Evolutionary conservation across 2,329 filamentous ascomycete species (phyloP).

Genomic region (Sporothrix dimorphospora): DNA sequence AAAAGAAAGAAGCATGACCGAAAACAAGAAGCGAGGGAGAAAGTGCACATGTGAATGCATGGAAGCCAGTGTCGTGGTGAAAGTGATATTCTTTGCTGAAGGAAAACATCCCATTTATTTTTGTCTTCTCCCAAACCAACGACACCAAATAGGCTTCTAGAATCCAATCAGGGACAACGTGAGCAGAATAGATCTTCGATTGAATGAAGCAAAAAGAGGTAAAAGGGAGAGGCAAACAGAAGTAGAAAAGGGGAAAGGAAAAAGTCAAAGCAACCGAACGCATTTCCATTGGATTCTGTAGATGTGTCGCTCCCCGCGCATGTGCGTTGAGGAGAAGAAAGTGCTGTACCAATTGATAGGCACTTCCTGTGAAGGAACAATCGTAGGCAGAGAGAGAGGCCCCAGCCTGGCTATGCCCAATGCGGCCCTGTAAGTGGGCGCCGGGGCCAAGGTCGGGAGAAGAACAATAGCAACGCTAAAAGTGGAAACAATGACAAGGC

Average conservation of each 20-base stretch:
- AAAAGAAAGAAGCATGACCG: background rate
- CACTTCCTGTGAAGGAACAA: background rate
- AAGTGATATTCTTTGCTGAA: background rate
- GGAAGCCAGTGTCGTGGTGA: background rate
- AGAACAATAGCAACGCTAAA: slow-evolving; percentile 28
- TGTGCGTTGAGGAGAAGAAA: background rate
- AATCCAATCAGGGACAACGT: background rate
- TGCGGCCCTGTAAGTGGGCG: background rate
- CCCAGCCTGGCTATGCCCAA: background rate
- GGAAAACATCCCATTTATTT: background rate
- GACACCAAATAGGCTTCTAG: background rate
- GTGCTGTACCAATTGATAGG: background rate
- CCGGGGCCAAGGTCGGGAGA: background rate
- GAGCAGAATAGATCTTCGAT: background rate
- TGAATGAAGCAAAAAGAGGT: background rate
- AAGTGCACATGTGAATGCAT: background rate
- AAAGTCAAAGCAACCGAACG: too few relatives aligned
- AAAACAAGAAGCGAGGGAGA: background rate
- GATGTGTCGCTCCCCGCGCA: background rate
- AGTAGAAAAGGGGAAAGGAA: background rate
- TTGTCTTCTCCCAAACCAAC: background rate
- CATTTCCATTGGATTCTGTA: background rate
- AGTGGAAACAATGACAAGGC: slow-evolving; percentile 32
- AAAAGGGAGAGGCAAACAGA: background rate
- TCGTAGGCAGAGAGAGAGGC: background rate